Conservation (phyloP, 257 asterid genomes). For the Petunia axillaris region DNA sequence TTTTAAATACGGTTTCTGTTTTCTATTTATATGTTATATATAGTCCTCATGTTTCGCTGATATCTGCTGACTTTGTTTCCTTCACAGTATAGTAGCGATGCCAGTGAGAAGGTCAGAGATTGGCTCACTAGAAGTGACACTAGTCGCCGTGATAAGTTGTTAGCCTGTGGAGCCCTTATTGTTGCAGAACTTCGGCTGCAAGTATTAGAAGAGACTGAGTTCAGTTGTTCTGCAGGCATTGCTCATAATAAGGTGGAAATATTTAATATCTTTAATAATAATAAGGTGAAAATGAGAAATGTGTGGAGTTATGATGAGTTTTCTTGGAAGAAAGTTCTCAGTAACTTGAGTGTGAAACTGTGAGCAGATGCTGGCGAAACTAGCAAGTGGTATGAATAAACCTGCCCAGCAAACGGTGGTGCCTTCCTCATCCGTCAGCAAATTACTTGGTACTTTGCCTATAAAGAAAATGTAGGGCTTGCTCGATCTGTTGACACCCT, state of each 20-base stretch:
- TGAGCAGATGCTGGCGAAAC: conserved; percentile 92
- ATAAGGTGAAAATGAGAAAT: conserved; percentile 24
- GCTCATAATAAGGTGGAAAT: conserved; percentile 88
- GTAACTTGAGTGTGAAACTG: conserved; percentile 31
- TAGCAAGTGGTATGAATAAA: conserved; percentile 95
- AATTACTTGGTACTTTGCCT: conserved; percentile 76
- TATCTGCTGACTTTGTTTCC: conserved; percentile 24
- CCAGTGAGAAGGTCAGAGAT: conserved; percentile 52
- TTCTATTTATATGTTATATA: background rate
- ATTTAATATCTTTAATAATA: background rate
- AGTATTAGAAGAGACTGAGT: conserved; percentile 81
- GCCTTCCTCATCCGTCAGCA: conserved; percentile 67
- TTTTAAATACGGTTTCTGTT: background rate
- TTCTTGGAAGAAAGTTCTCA: conserved; percentile 6
- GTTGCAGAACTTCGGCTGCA: conserved; percentile 87
- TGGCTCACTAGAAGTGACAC: conserved; percentile 66
- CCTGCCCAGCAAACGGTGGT: conserved; percentile 98
- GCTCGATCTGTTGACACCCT: background rate
- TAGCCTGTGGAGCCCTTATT: conserved; percentile 90
- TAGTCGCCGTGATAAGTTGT: conserved; percentile 70
- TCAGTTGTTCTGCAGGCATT: conserved; percentile 93
- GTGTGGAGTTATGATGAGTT: background rate
- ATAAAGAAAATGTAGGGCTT: conserved; percentile 78
- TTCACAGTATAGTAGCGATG: conserved; percentile 54
- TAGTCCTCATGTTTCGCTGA: background rate